These are phyloP conservation scores for Flagelloscypha sp. DNA, from an alignment of 768 basidiomycete genomes.

Conservation along the genomic window DNA sequence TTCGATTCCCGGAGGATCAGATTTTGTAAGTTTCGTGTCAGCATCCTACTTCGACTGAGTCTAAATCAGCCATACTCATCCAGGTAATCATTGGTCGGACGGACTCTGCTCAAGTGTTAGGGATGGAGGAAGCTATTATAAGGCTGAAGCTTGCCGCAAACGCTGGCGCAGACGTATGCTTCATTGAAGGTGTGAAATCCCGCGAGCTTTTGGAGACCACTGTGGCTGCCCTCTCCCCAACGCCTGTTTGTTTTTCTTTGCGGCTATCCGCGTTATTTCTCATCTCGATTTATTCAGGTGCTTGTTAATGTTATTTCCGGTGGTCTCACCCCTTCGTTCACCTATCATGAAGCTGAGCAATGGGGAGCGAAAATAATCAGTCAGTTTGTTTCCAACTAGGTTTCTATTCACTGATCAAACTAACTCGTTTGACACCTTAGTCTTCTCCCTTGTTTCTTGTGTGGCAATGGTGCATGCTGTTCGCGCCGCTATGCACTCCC, in stretches of 20 bases:
- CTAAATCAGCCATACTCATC: neutral
- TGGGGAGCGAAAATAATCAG: slow-evolving; percentile 74
- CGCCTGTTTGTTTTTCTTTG: slow-evolving; percentile 38
- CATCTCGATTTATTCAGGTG: slow-evolving; percentile 30
- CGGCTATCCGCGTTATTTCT: too few relatives aligned
- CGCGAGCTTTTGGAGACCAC: slow-evolving; percentile 56
- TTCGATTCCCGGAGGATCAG: slow-evolving; percentile 63
- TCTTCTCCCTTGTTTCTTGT: slow-evolving; percentile 70
- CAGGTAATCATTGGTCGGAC: slow-evolving; percentile 71
- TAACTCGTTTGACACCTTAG: slow-evolving; percentile 21
- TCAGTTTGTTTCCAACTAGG: slow-evolving; percentile 24
- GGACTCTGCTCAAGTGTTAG: slow-evolving; percentile 70
- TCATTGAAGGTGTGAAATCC: slow-evolving; percentile 72
- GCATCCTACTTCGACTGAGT: neutral
- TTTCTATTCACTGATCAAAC: neutral
- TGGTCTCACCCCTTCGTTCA: slow-evolving; percentile 70
- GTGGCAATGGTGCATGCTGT: slow-evolving; percentile 74
- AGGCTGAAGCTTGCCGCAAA: slow-evolving; percentile 65
- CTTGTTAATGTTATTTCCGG: slow-evolving; percentile 78
- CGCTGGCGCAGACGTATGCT: slow-evolving; percentile 72
- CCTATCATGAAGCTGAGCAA: slow-evolving; percentile 55
- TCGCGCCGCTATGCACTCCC: slow-evolving; percentile 64
- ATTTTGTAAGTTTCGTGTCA: slow-evolving; percentile 44
- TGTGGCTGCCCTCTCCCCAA: slow-evolving; percentile 60
- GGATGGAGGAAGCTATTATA: slow-evolving; percentile 66